These are phyloP conservation scores for Candida glaebosa DNA, from an alignment of 805 yeast species.

Conservation along the genomic window DNA sequence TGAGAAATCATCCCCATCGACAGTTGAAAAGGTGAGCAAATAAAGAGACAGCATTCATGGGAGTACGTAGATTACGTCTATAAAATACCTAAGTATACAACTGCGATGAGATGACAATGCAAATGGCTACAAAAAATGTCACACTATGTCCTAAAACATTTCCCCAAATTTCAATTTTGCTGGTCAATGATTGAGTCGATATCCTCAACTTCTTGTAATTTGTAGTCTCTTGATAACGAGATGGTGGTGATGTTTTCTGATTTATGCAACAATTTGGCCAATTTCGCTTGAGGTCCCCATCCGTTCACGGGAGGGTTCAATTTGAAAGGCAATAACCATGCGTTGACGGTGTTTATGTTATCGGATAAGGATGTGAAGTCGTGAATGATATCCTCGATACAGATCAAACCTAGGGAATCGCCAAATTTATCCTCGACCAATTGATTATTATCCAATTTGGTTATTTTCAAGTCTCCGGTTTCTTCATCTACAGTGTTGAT, in stretches of 20 bases:
- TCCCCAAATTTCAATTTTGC: constrained; percentile 58
- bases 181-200: constrained; percentile 65
- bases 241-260: constrained; percentile 47
- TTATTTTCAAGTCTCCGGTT: constrained; percentile 24
- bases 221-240: constrained; percentile 62
- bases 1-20: too few relatives aligned
- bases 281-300: constrained; percentile 68
- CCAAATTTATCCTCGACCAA: constrained; percentile 70
- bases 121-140: too few relatives aligned
- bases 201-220: constrained; percentile 61
- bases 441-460: constrained; percentile 68
- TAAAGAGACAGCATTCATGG: too few relatives aligned
- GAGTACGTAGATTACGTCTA: constrained; percentile 1
- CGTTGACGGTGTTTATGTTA: constrained; percentile 54
- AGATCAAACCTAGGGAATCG: constrained; percentile 56
- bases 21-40: too few relatives aligned
- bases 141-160: too few relatives aligned
- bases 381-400: constrained; percentile 78
- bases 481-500: constrained; percentile 36
- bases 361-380: constrained; percentile 65
- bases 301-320: constrained; percentile 70
- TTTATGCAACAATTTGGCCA: constrained; percentile 58
- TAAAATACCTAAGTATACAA: background rate
- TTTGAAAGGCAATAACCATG: constrained; percentile 68
- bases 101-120: too few relatives aligned